Base-by-base conservation (phyloP, 2,329 filamentous ascomycete genomes). In the Trichothecium sympodiale region DNA sequence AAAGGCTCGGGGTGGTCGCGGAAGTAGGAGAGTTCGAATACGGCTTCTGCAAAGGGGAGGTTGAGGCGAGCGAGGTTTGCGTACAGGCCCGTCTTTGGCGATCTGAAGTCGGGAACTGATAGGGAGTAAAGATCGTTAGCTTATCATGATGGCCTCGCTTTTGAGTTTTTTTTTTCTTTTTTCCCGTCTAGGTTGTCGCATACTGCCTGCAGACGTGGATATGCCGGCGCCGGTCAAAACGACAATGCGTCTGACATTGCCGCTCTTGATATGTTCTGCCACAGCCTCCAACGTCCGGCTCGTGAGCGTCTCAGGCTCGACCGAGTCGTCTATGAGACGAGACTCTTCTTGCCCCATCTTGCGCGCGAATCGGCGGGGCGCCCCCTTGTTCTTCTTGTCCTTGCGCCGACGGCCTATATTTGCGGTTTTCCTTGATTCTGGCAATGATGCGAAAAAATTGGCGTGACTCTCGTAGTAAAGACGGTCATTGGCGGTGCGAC, bases 11-110 rank as follows among this genome's bases (percentile, higher is more conserved):
- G 91, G 44, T 94, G 82, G 30, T 78, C 53, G 42, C 80, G 73
- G 62, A 98, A 98, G 66, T 84, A 98, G 39, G 68, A 67, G 44
- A 98, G 89, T 52, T 94, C 87, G 59, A 98, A 96, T 31, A 96
- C 86, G 25, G 86, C 88, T 61, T 96, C 87, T 16, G 89, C 81
- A 49, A 89, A 80, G 0, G 88, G 88, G 0, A 98, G 71, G 41
- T 94, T 77, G 23, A 96, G 72, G 35, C 83, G 75, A 16, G 83
- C 82, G 14, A 98, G 77, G 52, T 96, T 96, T 49, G 85, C 80
- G 57, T 98, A 98, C 9, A 98, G 73, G 3, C 91, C 91, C 0
- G 89, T 96, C 39, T 86, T 82, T 42, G 89, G 88, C 2, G 87
- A 94, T 44, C 91, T 74, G 57, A 96, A 98, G 60, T 98, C 91